These are phyloP conservation scores for Actinidia chinensis DNA, from an alignment of 179 eudicot species.

Conservation along the genomic window DNA sequence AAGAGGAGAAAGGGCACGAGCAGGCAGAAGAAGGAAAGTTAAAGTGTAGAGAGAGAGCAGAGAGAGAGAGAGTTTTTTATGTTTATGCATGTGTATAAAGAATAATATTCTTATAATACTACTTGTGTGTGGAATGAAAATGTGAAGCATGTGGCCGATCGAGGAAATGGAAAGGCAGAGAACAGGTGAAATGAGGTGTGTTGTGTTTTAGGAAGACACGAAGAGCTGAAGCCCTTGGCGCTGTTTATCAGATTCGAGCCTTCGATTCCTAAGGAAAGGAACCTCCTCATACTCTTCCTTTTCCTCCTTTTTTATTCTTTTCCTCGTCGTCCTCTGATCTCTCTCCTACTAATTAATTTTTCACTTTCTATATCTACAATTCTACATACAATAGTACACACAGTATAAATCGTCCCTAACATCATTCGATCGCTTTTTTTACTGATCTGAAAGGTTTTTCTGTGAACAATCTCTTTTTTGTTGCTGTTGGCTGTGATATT, in stretches of 20 bases:
- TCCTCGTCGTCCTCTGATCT: constrained; percentile 48
- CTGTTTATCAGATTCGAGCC: constrained; percentile 48
- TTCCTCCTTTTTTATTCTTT: constrained; percentile 60
- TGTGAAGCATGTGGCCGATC: constrained; percentile 38
- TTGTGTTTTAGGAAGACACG: constrained; percentile 21
- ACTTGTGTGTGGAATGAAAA: constrained; percentile 20
- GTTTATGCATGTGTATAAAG: constrained; percentile 1
- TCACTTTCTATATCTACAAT: no score
- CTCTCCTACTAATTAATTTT: constrained; percentile 21
- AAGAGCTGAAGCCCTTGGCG: background rate
- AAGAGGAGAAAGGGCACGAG: background rate
- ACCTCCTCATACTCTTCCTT: constrained; percentile 57
- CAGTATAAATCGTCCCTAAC: background rate
- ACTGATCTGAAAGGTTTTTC: constrained; percentile 17
- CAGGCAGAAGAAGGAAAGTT: background rate
- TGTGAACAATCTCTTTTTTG: background rate
- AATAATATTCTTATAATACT: constrained; percentile 14
- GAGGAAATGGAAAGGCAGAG: constrained; percentile 30
- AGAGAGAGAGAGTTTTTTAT: constrained; percentile 20
- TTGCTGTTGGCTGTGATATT: background rate
- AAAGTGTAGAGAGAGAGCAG: constrained; percentile 24
- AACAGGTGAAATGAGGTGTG: constrained; percentile 20
- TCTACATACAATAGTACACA: background rate
- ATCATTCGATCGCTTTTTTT: constrained; percentile 18
- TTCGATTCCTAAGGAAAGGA: constrained; percentile 21